Evolutionary conservation across 2,329 filamentous ascomycete species (phyloP).

Genomic region (Colletotrichum sp.): DNA sequence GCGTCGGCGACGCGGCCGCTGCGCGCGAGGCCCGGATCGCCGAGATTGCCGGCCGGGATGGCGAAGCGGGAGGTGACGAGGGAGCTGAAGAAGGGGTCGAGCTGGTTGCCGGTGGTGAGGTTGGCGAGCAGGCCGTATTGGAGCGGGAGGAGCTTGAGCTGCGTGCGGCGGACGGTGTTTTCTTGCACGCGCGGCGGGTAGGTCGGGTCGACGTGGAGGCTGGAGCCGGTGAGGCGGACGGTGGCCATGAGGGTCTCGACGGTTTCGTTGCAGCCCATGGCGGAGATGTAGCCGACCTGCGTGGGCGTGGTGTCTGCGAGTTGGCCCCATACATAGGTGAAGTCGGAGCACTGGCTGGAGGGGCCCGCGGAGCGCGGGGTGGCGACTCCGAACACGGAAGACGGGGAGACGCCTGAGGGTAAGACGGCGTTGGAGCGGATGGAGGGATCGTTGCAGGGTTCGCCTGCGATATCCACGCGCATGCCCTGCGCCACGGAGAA

Average conservation of each 20-base stretch:
- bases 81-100: slow-evolving; percentile 40
- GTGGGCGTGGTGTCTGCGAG: slow-evolving; percentile 28
- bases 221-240: slow-evolving; percentile 27
- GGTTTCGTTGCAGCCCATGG: slow-evolving; percentile 43
- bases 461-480: slow-evolving; percentile 25
- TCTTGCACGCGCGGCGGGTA: slow-evolving; percentile 32
- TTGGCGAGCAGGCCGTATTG: slow-evolving; percentile 34
- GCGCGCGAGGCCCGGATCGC: slow-evolving; percentile 18
- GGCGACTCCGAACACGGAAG: slow-evolving; percentile 29
- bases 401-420: background rate
- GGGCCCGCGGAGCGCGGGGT: slow-evolving; percentile 1
- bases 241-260: slow-evolving; percentile 31
- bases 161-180: slow-evolving; percentile 22
- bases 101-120: slow-evolving; percentile 27
- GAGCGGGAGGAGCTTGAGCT: slow-evolving; percentile 28
- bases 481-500: background rate
- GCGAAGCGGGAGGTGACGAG: slow-evolving; percentile 38
- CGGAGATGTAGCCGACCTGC: slow-evolving; percentile 33
- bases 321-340: slow-evolving; percentile 41
- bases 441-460: slow-evolving; percentile 21
- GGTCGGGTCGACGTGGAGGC: slow-evolving; percentile 30
- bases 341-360: slow-evolving; percentile 33
- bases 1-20: slow-evolving; percentile 31
- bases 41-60: slow-evolving; percentile 29
- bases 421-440: slow-evolving; percentile 25